Conservation (phyloP, 2,329 filamentous ascomycete species). For the Pseudogymnoascus sp. region DNA sequence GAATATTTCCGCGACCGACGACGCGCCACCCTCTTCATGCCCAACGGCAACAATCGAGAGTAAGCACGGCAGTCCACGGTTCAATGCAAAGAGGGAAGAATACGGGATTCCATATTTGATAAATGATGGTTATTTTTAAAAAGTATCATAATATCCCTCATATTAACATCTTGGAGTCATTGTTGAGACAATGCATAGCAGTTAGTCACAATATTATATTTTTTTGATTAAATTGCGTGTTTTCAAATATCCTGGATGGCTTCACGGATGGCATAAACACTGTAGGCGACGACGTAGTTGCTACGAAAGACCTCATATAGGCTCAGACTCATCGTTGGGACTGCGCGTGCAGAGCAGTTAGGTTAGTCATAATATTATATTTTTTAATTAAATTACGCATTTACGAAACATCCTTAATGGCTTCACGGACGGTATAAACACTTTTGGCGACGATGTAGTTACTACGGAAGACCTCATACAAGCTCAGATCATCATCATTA, state of each 20-base stretch:
- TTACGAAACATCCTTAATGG: background rate
- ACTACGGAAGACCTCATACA: too few relatives aligned
- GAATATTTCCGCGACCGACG: conserved; percentile 9
- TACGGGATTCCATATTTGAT: background rate
- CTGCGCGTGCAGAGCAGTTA: background rate
- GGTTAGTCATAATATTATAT: background rate
- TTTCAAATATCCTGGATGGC: too few relatives aligned
- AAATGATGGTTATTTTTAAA: background rate
- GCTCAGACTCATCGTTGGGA: background rate
- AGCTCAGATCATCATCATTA: too few relatives aligned
- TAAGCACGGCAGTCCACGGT: background rate
- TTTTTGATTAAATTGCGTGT: too few relatives aligned
- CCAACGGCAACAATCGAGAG: background rate
- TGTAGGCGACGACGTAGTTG: too few relatives aligned
- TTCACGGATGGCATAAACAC: too few relatives aligned
- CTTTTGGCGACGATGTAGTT: background rate
- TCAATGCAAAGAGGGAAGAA: background rate
- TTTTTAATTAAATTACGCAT: background rate
- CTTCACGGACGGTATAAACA: background rate
- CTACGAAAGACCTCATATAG: background rate
- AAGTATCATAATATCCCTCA: background rate
- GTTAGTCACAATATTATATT: too few relatives aligned
- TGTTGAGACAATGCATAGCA: background rate
- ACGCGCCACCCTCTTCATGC: background rate
- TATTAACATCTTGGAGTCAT: background rate